A percentile compares a stretch with the other conserved stretches of the same genome.
These are phyloP conservation scores for Trichosporon ovoides DNA, from an alignment of 1,284 basidiomycete genomes.

Conservation along the genomic window DNA sequence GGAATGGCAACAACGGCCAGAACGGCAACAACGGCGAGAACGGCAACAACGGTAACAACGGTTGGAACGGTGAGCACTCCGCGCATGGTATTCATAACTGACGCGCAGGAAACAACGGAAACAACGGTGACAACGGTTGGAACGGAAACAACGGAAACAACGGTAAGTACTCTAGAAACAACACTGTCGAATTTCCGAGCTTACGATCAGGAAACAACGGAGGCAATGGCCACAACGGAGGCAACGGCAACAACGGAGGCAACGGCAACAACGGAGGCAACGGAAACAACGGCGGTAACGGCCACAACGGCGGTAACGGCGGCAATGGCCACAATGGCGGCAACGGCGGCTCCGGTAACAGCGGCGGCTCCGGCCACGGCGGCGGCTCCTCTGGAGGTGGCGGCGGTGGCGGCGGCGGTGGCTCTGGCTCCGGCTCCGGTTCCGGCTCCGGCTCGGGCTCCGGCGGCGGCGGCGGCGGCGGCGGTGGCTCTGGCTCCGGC, in stretches of 20 bases:
- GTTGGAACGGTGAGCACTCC: background rate
- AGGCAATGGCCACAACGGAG: background rate
- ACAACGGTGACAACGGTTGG: background rate
- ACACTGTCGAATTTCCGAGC: too few species aligned
- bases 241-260: background rate
- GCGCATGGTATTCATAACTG: too few species aligned
- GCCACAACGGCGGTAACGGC: background rate
- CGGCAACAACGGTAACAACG: background rate
- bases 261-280: background rate
- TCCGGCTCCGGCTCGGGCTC: background rate
- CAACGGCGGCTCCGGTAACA: background rate
- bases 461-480: conserved; percentile 1
- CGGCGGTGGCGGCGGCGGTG: background rate
- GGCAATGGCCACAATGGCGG: background rate
- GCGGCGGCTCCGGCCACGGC: background rate
- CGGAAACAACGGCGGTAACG: background rate
- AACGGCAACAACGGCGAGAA: background rate
- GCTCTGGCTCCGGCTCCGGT: background rate
- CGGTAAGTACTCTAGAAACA: background rate
- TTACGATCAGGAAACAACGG: background rate
- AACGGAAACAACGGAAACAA: background rate
- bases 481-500: background rate
- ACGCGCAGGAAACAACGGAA: background rate
- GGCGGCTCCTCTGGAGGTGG: background rate
- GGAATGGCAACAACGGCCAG: background rate